Evolutionary conservation across 768 basidiomycete species (phyloP), one percentile per base, ranked within the genome.

Genomic region (Pulveroboletus sp.): DNA sequence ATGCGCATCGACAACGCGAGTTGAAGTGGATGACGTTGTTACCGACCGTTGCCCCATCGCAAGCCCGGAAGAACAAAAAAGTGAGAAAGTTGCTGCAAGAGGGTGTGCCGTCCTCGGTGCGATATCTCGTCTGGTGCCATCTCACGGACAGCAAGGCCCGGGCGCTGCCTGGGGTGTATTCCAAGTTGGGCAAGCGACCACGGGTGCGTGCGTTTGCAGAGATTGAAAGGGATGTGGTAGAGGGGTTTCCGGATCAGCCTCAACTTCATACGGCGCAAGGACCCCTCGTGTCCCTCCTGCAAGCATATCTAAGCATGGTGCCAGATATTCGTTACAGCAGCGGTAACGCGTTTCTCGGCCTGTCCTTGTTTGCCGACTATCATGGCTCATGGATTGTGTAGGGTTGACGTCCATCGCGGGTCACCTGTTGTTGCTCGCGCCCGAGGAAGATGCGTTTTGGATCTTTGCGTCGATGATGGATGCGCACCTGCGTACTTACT

Each of bases 391-490:
- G 5, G 19, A 5, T 25, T 27, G n/a, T 16, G 2, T 47, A 90
- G 90, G 85, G 5, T 68, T 92, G 33, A 80, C 84, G 7, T 71
- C 79, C 11, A 82, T 91, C 44, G 79, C 83, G 19, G 87, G 87
- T 2, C 83, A 89, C 52, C 68, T 92, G 39, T 68, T 92, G 0
- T 67, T 85, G 9, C 81, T 87, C 40, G 80, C 87, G 0, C 90
- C 90, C 0, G 90, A 93, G 53, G 90, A 93, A 62, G 90, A 93
- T 55, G 90, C 87, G 0, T 93, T 93, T 64, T 93, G 90, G 90
- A 91, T 87, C 17, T 91, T 92, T 61, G 76, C 88, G 1, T 89
- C 88, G 3, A 69, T 92, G 54, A 93, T 93, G 90, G 88, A 92
- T 56, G 77, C 79, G 1, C 83, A 90, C 55, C 71, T 91, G n/a